A percentile compares a stretch with the other conserved stretches of the same genome.
Evolutionary conservation across 176 grass and related monocot species (phyloP).

Genomic region (Aegilops sharonensis): DNA sequence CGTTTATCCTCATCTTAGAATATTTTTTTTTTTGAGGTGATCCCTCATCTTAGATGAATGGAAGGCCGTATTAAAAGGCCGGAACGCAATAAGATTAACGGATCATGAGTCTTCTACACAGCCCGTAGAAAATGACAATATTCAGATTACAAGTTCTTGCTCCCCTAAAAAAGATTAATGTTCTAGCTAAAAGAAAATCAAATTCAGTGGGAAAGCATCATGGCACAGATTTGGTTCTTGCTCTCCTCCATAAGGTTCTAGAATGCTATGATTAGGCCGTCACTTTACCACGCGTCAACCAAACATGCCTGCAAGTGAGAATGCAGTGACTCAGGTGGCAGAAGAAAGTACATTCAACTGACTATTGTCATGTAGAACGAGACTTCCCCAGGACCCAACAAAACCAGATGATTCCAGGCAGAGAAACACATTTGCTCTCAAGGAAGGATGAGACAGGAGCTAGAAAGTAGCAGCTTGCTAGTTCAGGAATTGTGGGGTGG

Average conservation of each 20-base stretch:
- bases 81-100: no score
- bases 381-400: background rate
- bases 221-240: no score
- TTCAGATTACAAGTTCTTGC: no score
- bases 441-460: background rate
- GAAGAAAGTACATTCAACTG: background rate
- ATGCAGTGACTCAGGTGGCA: conserved; percentile 11
- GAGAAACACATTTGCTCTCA: background rate
- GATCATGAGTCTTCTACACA: no score
- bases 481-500: background rate
- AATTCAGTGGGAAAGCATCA: background rate
- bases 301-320: conserved; percentile 38
- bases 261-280: background rate
- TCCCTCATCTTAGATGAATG: no score
- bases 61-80: no score
- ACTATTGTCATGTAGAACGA: conserved; percentile 7
- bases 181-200: background rate
- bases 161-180: background rate
- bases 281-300: background rate
- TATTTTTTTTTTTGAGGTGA: no score
- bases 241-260: background rate
- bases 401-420: conserved; percentile 16
- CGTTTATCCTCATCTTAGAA: no score
- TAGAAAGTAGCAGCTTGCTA: background rate
- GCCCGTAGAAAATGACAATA: no score